Evolutionary conservation across 164 flowering plant species (phyloP), one percentile per base, ranked within the genome.

Genomic region (Umbilicus rupestris): DNA sequence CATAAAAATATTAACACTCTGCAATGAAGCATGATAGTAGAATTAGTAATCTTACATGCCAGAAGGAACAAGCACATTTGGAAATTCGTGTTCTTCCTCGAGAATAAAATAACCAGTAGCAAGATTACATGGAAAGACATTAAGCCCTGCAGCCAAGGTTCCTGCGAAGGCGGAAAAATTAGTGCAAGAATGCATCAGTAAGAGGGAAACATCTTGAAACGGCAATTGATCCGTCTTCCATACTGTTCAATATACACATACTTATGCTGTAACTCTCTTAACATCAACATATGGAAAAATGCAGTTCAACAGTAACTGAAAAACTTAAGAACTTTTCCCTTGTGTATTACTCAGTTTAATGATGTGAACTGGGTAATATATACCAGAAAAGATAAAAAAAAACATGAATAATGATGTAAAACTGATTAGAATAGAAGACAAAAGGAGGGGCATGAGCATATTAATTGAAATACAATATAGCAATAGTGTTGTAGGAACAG

Each of bases 41-140:
- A 16, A 58, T 11, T 1, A 59, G 26, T 44, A 31, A 68, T 60
- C 71, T 62, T 39, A 68, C 71, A 78, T 41, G 92, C 79, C 65
- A 84, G 45, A 73, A 93, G 85, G 73, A 93, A 93, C 77, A 93
- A 76, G 68, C 66, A 81, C 94, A 88, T 88, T 65, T 93, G 98
- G 66, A 93, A 87, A 82, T 93, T 90, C 73, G 78, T 67, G 68
- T 84, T 74, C 71, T 73, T 86, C 77, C 97, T 84, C 26, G 94
- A 78, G 52, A 79, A 3, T 39, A 93, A 29, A 33, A 69, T 62
- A 39, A 79, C 65, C 17, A 88, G 67, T 67, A 93, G 83, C 79
- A 90, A 73, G 35, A 74, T 20, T n/a, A 77, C 50, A 71, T 93
- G 87, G 76, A 90, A 87, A 26, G 63, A 33, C 68, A 77, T 0